These are phyloP conservation scores for Huiozyma sinensis DNA, from an alignment of 805 yeast species.

Conservation along the genomic window DNA sequence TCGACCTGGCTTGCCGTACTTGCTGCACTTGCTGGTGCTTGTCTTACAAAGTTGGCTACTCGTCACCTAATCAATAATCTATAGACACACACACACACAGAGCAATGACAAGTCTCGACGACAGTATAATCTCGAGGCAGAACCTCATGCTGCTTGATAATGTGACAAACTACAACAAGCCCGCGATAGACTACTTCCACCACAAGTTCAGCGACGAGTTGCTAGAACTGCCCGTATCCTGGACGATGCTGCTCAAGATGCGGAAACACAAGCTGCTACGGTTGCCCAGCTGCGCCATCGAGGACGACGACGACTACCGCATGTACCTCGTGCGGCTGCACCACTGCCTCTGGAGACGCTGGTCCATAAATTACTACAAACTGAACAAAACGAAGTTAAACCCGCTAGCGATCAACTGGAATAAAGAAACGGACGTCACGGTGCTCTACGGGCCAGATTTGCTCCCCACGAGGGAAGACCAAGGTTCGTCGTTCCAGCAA, in stretches of 20 bases:
- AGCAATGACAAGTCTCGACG: conserved; percentile 25
- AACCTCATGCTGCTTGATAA: conserved; percentile 25
- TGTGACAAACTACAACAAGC: conserved; percentile 22
- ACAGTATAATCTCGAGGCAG: conserved; percentile 20
- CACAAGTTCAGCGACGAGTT: conserved; percentile 10
- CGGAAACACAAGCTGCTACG: conserved; percentile 20
- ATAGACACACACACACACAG: neutral
- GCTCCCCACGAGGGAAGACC: neutral
- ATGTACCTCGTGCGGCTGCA: conserved; percentile 42
- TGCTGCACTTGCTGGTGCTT: too few relatives aligned
- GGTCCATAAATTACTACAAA: conserved; percentile 71
- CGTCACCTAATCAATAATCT: too few relatives aligned
- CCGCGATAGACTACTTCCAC: conserved; percentile 26
- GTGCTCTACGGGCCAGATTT: conserved; percentile 84
- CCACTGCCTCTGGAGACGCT: conserved; percentile 89
- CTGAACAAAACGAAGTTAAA: conserved; percentile 50
- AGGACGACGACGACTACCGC: conserved; percentile 23
- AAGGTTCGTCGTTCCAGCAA: too few relatives aligned
- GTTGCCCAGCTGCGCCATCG: conserved; percentile 27
- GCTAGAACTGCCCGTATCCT: conserved; percentile 10
- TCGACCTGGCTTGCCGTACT: too few relatives aligned
- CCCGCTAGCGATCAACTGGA: conserved; percentile 87
- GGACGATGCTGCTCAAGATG: conserved; percentile 14
- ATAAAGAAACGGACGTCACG: conserved; percentile 86
- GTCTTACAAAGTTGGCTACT: too few relatives aligned